Conservation (phyloP, 2,329 filamentous ascomycete species). For the Pseudogymnoascus sp. region DNA sequence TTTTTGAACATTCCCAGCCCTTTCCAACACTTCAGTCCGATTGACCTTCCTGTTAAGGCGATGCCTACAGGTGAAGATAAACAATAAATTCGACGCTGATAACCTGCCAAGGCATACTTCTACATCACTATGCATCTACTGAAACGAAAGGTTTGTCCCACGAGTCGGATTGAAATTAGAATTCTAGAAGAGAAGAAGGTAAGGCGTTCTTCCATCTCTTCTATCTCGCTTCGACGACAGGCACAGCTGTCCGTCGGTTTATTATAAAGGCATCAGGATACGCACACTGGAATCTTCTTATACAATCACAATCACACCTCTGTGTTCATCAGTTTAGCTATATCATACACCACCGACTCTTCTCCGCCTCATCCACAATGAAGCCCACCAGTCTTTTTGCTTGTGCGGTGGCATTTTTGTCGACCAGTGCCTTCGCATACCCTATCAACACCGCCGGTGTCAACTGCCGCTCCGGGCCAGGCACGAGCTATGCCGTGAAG, state of each 20-base stretch:
- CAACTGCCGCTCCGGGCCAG: constrained; percentile 23
- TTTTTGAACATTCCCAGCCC: not conserved
- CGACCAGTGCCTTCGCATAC: not conserved
- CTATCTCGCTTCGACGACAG: not conserved
- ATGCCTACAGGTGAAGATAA: not conserved
- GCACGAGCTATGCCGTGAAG: constrained; percentile 18
- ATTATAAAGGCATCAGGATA: not conserved
- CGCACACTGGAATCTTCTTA: not conserved
- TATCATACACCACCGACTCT: not conserved
- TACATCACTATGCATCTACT: not conserved
- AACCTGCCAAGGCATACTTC: not conserved
- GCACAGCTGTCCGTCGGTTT: not conserved
- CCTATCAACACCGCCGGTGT: constrained; percentile 7
- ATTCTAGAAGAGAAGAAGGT: not conserved
- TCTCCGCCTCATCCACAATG: not conserved
- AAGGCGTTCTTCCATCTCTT: not conserved
- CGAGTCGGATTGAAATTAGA: not conserved
- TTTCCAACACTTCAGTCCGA: not conserved
- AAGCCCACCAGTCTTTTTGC: not conserved
- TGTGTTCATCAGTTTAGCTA: not conserved
- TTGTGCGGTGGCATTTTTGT: not conserved
- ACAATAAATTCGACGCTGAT: not conserved
- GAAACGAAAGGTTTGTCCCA: not conserved
- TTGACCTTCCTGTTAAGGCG: not conserved
- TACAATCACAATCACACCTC: not conserved